Conservation (phyloP, 2,329 filamentous ascomycete species). For the Colletotrichum eleusines region DNA sequence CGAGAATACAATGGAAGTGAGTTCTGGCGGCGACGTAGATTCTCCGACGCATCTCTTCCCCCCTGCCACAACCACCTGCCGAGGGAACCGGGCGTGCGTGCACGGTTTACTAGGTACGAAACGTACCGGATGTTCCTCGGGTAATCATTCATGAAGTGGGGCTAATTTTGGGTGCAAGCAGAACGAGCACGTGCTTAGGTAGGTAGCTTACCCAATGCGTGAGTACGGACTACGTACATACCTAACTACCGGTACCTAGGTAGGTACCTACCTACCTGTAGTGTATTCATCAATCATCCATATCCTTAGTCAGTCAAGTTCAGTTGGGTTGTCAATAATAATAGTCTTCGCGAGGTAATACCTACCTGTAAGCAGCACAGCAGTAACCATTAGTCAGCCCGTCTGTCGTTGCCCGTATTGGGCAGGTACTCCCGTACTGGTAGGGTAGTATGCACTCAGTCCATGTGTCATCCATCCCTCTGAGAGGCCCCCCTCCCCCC, state of each 20-base stretch:
- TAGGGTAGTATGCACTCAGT: no score
- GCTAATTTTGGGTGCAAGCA: not conserved
- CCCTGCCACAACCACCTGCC: not conserved
- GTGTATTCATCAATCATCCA: no score
- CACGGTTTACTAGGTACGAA: conserved; percentile 1
- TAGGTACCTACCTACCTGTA: no score
- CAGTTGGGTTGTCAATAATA: no score
- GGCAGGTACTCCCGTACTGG: no score
- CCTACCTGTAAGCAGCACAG: not conserved
- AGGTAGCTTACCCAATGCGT: no score
- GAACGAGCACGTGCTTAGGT: not conserved
- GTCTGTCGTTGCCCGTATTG: no score
- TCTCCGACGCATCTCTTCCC: conserved; percentile 24
- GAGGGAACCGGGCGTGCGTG: not conserved
- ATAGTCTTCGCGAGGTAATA: no score
- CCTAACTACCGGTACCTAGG: no score
- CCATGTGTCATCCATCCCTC: no score
- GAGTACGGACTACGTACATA: no score
- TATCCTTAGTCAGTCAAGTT: not conserved
- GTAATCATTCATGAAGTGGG: not conserved
- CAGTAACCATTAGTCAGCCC: not conserved
- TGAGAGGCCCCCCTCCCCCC: no score
- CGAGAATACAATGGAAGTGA: conserved; percentile 8
- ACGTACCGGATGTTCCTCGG: conserved; percentile 5
- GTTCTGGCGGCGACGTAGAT: conserved; percentile 5